A percentile compares a stretch with the other conserved stretches of the same genome.
These are phyloP conservation scores for Mucor lusitanicus DNA, from an alignment of 371 early-diverging fungal genomes.

Conservation along the genomic window DNA sequence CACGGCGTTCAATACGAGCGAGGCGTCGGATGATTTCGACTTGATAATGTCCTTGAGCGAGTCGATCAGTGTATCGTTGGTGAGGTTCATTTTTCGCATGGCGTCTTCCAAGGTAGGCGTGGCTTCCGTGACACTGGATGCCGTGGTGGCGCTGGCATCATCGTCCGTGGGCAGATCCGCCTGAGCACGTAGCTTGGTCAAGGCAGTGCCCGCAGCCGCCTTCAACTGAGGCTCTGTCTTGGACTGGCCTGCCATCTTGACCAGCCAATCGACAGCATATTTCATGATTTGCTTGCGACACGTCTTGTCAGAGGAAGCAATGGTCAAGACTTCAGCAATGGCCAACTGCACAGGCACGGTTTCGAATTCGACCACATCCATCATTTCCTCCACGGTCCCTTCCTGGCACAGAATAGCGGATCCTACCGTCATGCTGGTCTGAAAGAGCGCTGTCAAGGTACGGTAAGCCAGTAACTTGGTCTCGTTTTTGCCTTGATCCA, in stretches of 20 bases:
- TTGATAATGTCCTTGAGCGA: slow-evolving; percentile 39
- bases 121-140: neutral
- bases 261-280: slow-evolving; percentile 58
- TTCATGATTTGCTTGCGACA: slow-evolving; percentile 60
- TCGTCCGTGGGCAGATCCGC: slow-evolving; percentile 26
- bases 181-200: slow-evolving; percentile 66
- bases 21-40: slow-evolving; percentile 34
- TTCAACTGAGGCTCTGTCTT: slow-evolving; percentile 53
- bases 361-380: slow-evolving; percentile 76
- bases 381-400: slow-evolving; percentile 66
- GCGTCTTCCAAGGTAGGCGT: slow-evolving; percentile 25
- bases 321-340: slow-evolving; percentile 62
- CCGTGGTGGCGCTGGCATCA: slow-evolving; percentile 10
- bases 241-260: slow-evolving; percentile 45
- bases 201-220: slow-evolving; percentile 60
- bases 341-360: slow-evolving; percentile 61
- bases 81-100: slow-evolving; percentile 36
- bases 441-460: slow-evolving; percentile 65
- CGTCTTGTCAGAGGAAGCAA: slow-evolving; percentile 68
- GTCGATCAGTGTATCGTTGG: slow-evolving; percentile 33
- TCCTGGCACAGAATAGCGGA: slow-evolving; percentile 61
- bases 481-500: slow-evolving; percentile 45
- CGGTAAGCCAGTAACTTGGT: slow-evolving; percentile 52
- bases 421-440: slow-evolving; percentile 63
- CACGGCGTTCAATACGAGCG: slow-evolving; percentile 43